A percentile compares a stretch with the other conserved stretches of the same genome.
These are phyloP conservation scores for Lentinula raphanica DNA, from an alignment of 768 basidiomycete species.

Conservation along the genomic window DNA sequence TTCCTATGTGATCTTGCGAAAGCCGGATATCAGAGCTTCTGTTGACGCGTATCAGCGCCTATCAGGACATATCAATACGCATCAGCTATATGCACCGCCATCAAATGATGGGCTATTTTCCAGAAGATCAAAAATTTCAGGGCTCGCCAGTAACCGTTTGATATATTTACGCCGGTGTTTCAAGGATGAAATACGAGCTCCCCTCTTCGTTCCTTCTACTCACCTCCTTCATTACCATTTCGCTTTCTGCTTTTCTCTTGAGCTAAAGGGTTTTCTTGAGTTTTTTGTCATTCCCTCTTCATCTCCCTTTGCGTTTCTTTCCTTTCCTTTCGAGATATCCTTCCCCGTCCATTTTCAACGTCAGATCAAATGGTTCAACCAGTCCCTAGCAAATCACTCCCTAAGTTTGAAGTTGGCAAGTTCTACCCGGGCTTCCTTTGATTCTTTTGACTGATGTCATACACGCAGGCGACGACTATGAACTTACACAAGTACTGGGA, in stretches of 20 bases:
- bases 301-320: neutral
- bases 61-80: too few relatives aligned
- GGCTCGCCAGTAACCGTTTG: too few relatives aligned
- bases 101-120: too few relatives aligned
- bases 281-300: too few relatives aligned
- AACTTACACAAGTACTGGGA: conserved; percentile 81
- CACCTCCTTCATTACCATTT: too few relatives aligned
- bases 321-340: neutral
- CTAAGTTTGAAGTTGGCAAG: conserved; percentile 3
- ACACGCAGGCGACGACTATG: conserved; percentile 67
- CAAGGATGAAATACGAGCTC: neutral
- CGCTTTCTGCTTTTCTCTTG: neutral
- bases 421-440: too few relatives aligned
- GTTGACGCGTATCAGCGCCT: too few relatives aligned
- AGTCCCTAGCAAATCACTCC: neutral
- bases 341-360: neutral
- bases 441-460: neutral
- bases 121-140: too few relatives aligned
- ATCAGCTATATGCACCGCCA: too few relatives aligned
- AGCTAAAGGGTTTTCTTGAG: neutral
- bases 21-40: too few relatives aligned
- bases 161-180: neutral
- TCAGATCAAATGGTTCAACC: neutral
- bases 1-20: too few relatives aligned
- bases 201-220: neutral